Evolutionary conservation across 1,284 basidiomycete species (phyloP).

Genomic region (Xanthoconium separans): DNA sequence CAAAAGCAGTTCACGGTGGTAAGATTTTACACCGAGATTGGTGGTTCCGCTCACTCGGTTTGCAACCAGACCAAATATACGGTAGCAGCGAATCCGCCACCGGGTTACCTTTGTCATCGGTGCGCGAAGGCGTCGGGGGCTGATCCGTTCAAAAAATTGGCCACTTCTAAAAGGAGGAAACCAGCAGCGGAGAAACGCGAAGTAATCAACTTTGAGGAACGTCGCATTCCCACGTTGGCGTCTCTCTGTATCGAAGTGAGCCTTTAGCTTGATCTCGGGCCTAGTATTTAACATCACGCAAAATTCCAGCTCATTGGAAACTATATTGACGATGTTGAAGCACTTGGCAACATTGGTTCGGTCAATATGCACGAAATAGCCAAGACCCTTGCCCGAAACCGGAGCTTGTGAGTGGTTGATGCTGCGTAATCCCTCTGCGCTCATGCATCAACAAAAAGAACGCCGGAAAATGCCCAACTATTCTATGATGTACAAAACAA

Average conservation of each 20-base stretch:
- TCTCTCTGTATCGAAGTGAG: conserved; percentile 77
- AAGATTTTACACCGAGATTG: conserved; percentile 5
- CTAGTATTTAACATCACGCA: background rate
- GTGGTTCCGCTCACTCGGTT: conserved; percentile 2
- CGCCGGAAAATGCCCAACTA: conserved; percentile 73
- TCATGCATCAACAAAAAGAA: conserved; percentile 41
- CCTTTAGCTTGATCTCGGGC: background rate
- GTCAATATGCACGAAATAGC: conserved; percentile 82
- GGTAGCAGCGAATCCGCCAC: conserved; percentile 62
- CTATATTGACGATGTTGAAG: conserved; percentile 89
- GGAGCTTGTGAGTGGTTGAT: conserved; percentile 66
- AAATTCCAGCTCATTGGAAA: conserved; percentile 70
- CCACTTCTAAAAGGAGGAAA: conserved; percentile 61
- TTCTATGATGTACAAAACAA: conserved; percentile 80
- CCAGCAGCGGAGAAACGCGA: conserved; percentile 58
- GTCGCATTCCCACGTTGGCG: conserved; percentile 66
- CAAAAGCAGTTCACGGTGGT: conserved; percentile 87
- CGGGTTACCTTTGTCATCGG: conserved; percentile 76
- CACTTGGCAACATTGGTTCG: conserved; percentile 82
- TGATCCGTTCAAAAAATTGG: conserved; percentile 82
- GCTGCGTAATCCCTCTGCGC: background rate
- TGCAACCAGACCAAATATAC: conserved; percentile 80
- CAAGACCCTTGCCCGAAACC: conserved; percentile 83
- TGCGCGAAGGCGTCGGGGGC: conserved; percentile 75
- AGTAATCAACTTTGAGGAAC: conserved; percentile 70